Percentiles rank a stretch among this genome's conserved stretches.
Conservation (phyloP, 768 basidiomycete genomes). For the Hygrocybe punicea region DNA sequence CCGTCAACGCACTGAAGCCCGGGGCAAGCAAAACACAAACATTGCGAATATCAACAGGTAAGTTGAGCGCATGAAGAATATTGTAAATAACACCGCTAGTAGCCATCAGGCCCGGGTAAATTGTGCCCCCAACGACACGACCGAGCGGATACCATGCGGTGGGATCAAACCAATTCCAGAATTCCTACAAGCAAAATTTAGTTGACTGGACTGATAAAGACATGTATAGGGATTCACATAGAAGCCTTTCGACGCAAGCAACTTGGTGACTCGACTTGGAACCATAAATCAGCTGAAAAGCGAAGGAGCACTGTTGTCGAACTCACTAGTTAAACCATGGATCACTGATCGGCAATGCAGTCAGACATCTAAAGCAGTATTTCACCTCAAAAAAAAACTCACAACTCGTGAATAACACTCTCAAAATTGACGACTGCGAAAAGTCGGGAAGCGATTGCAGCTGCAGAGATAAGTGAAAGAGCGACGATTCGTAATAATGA, state of each 20-base stretch:
- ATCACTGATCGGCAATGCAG: conserved; percentile 54
- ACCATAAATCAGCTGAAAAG: conserved; percentile 16
- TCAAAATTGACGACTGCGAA: conserved; percentile 98
- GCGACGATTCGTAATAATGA: conserved; percentile 89
- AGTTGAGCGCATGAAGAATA: conserved; percentile 77
- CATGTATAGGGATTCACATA: conserved; percentile 57
- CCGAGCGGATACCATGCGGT: conserved; percentile 99
- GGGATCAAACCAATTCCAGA: conserved; percentile 99
- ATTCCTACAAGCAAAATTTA: conserved; percentile 58
- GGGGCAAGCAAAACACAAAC: conserved; percentile 96
- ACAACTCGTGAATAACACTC: conserved; percentile 99
- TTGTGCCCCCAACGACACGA: conserved; percentile 96
- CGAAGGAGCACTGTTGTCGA: neutral
- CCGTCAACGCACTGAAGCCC: conserved; percentile 94
- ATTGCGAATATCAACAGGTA: conserved; percentile 96
- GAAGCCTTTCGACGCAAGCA: conserved; percentile 90
- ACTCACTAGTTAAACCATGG: conserved; percentile 99
- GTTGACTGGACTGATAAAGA: neutral
- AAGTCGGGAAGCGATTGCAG: conserved; percentile 91
- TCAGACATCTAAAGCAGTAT: conserved; percentile 8
- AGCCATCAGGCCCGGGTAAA: conserved; percentile 98
- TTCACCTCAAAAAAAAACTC: conserved; percentile 34
- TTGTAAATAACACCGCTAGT: conserved; percentile 98
- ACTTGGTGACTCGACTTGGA: conserved; percentile 82
- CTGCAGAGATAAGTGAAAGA: conserved; percentile 85